Evolutionary conservation across 2,329 filamentous ascomycete genomes (phyloP), one percentile per base, ranked within the genome.

Genomic region (Venturia aucupariae): DNA sequence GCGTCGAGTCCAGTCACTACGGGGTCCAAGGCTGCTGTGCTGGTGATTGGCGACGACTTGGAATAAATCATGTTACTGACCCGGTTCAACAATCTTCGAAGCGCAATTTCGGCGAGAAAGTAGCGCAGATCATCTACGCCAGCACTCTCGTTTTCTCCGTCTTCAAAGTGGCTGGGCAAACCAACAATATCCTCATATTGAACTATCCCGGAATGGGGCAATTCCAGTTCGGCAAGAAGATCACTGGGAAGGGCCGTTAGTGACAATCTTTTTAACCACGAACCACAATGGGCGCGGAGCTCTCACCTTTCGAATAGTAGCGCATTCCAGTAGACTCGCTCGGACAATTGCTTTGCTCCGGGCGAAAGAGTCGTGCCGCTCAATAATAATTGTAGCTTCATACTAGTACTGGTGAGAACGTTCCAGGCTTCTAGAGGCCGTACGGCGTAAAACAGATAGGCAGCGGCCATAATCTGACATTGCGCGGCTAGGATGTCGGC

Each of bases 41-140:
- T 83, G 74, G 86, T 84, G 19, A 73, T 69, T 17, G 73, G 71
- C 3, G 85, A 87, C 70, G 88, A 85, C 70, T 89, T 88, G 60
- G 87, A 88, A 73, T 92, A 92, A 67, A 92, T 88, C 70, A 91
- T 84, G 72, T 91, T 88, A 76, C 87, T 90, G 70, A 90, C 88
- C 65, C 89, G 82, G 73, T 92, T 92, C 68, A 93, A 81, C 3
- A 94, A 82, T 64, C 90, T 81, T 57, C 90, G 84, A 15, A 94
- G 78, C 4, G 89, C 90, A 67, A 94, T 92, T 71, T 93, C 90
- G 44, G 90, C 90, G 38, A 93, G 78, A 69, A 93, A 93, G 71
- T 94, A 94, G 89, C 90, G 93, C 17, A 93, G 79, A 66, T 93
- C 89, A 70, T 93, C 90, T 60, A 85, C 83, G 15, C 88, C 89